A percentile compares a stretch with the other conserved stretches of the same genome.
Evolutionary conservation across 192 early-diverging fungal genomes (phyloP).

Genomic region (Chytriomyces sp.): DNA sequence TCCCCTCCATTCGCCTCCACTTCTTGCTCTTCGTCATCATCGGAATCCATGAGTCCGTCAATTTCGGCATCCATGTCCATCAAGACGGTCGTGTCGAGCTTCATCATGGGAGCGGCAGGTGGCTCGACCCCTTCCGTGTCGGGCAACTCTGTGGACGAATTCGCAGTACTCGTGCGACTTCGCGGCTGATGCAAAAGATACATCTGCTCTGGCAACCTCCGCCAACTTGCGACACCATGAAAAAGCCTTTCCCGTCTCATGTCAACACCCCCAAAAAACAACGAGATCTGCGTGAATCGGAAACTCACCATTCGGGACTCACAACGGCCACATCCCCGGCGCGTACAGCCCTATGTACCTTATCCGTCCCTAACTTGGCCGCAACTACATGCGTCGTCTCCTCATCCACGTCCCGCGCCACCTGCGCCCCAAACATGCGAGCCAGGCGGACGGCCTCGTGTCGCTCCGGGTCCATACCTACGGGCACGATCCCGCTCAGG

Average conservation of each 20-base stretch:
- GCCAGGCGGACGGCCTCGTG: constrained; percentile 85
- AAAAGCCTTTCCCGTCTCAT: constrained; percentile 54
- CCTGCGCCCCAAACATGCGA: constrained; percentile 78
- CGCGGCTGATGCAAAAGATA: constrained; percentile 47
- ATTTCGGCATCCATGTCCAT: constrained; percentile 27
- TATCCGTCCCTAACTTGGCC: constrained; percentile 73
- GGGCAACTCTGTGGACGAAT: not conserved
- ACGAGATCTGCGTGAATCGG: constrained; percentile 35
- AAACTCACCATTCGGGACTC: constrained; percentile 57
- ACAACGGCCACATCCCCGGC: constrained; percentile 51
- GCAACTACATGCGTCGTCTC: constrained; percentile 89
- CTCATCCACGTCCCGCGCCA: constrained; percentile 60
- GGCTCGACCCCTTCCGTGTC: constrained; percentile 10
- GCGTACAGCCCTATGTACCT: constrained; percentile 68
- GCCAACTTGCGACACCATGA: constrained; percentile 73
- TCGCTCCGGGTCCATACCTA: constrained; percentile 50
- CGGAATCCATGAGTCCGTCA: constrained; percentile 11
- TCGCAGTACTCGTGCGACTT: not conserved
- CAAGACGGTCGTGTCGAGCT: constrained; percentile 32
- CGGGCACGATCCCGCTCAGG: constrained; percentile 83
- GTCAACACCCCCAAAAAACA: not conserved
- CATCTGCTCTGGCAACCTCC: constrained; percentile 63
- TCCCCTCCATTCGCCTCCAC: not conserved
- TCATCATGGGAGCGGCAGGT: not conserved
- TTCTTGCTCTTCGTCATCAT: constrained; percentile 41